These are phyloP conservation scores for Coriaria nepalensis DNA, from an alignment of 306 rosid genomes.

Conservation along the genomic window DNA sequence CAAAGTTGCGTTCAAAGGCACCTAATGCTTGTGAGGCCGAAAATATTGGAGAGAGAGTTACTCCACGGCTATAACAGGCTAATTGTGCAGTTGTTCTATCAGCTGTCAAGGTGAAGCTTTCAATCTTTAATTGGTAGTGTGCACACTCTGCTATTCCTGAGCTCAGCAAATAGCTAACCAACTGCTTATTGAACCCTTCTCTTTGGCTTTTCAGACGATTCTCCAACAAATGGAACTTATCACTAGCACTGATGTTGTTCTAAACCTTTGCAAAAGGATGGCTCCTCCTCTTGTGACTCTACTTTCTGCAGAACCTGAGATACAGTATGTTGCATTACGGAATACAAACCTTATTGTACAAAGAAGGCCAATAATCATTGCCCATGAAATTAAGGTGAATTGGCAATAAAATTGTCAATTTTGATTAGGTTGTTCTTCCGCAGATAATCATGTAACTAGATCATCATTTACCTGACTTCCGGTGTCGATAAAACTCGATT, in stretches of 20 bases:
- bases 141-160: conserved; percentile 12
- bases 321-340: conserved; percentile 94
- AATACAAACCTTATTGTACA: conserved; percentile 98
- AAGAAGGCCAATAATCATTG: conserved; percentile 93
- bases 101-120: conserved; percentile 74
- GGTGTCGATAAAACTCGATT: no score
- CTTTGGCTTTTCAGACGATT: conserved; percentile 61
- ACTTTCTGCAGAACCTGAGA: conserved; percentile 98
- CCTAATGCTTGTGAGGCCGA: conserved; percentile 97
- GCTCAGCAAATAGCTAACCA: no score
- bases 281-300: conserved; percentile 99
- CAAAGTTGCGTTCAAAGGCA: conserved; percentile 27
- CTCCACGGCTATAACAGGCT: conserved; percentile 95
- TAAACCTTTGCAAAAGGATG: conserved; percentile 99
- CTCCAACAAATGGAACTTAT: conserved; percentile 99
- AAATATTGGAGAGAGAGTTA: conserved; percentile 93
- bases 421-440: conserved; percentile 6
- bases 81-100: conserved; percentile 98
- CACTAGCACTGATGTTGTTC: conserved; percentile 85
- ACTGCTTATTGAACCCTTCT: conserved; percentile 13
- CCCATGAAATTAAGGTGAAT: conserved; percentile 96
- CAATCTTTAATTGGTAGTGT: conserved; percentile 6
- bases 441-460: neutral
- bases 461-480: no score
- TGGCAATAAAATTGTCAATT: conserved; percentile 10